These are phyloP conservation scores for Blastobotrys petasosporus DNA, from an alignment of 1,139 yeast species.

Conservation along the genomic window DNA sequence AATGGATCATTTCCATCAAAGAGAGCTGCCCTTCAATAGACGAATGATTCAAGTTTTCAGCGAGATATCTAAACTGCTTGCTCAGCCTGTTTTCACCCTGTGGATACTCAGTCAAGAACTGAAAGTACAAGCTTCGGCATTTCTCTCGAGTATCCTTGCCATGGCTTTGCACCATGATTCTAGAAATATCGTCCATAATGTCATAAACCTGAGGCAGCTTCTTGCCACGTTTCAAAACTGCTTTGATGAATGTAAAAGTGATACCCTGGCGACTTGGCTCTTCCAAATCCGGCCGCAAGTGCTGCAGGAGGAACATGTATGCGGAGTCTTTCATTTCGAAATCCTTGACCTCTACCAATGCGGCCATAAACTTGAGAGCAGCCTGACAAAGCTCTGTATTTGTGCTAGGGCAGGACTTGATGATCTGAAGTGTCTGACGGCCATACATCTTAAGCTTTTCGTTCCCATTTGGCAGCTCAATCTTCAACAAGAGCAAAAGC, in stretches of 20 bases:
- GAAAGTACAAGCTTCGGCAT: constrained; percentile 77
- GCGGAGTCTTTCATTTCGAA: constrained; percentile 66
- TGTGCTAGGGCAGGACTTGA: constrained; percentile 74
- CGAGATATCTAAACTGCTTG: constrained; percentile 74
- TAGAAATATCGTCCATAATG: constrained; percentile 72
- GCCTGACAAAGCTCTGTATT: constrained; percentile 79
- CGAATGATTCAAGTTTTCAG: constrained; percentile 80
- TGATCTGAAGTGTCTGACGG: constrained; percentile 52
- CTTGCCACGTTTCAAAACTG: constrained; percentile 66
- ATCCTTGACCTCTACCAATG: constrained; percentile 65
- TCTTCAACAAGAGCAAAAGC: constrained; percentile 52
- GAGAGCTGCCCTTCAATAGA: constrained; percentile 85
- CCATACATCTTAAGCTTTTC: constrained; percentile 34
- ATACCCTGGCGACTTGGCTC: constrained; percentile 87
- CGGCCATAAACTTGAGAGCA: constrained; percentile 66
- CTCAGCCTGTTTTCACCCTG: constrained; percentile 85
- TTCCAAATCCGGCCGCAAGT: constrained; percentile 80
- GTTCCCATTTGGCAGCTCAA: constrained; percentile 56
- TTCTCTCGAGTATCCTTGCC: constrained; percentile 77
- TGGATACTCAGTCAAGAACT: constrained; percentile 88
- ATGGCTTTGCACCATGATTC: constrained; percentile 87
- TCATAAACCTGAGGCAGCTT: constrained; percentile 88
- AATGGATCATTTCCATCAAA: constrained; percentile 78
- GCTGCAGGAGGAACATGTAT: constrained; percentile 65
- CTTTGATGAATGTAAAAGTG: constrained; percentile 76